phyloP scores from a whole-genome alignment of 495 filamentous ascomycete species.

The Thermothielavioides terrestris region DNA sequence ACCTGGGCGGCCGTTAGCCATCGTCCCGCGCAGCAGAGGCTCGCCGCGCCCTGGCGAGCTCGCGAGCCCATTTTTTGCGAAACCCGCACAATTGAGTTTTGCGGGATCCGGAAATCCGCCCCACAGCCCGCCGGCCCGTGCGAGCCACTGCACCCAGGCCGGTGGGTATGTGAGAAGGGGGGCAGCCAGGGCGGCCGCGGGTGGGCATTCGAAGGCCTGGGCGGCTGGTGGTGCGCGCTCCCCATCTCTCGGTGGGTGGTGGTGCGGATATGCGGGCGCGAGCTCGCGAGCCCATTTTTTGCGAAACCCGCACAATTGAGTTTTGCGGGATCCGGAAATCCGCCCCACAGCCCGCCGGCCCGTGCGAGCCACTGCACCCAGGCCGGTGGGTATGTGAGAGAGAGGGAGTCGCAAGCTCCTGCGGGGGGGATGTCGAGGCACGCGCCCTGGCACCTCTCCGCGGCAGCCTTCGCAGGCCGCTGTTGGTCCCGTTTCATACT shows the following conservation, averaged over 20 bases:
- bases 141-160: conserved; percentile 1
- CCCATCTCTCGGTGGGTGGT: too few species aligned
- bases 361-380: conserved; percentile 2
- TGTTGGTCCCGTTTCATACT: conserved; percentile 3
- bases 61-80: conserved; percentile 13
- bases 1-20: too few species aligned
- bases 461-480: conserved; percentile 5
- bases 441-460: conserved; percentile 1
- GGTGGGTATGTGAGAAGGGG: conserved; percentile 11
- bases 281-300: conserved; percentile 14
- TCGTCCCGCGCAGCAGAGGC: too few species aligned
- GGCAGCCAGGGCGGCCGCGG: not conserved
- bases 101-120: not conserved
- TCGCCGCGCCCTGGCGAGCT: too few species aligned
- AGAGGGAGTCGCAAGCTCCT: not conserved
- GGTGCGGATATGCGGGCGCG: not conserved
- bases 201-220: not conserved
- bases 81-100: conserved; percentile 9
- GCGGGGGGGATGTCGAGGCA: not conserved
- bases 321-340: conserved; percentile 3
- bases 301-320: conserved; percentile 4
- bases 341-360: conserved; percentile 1
- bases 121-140: conserved; percentile 4
- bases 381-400: conserved; percentile 12
- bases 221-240: not conserved